These are phyloP conservation scores for Stenocarpella maydis DNA, from an alignment of 2,329 filamentous ascomycete species.

Conservation along the genomic window DNA sequence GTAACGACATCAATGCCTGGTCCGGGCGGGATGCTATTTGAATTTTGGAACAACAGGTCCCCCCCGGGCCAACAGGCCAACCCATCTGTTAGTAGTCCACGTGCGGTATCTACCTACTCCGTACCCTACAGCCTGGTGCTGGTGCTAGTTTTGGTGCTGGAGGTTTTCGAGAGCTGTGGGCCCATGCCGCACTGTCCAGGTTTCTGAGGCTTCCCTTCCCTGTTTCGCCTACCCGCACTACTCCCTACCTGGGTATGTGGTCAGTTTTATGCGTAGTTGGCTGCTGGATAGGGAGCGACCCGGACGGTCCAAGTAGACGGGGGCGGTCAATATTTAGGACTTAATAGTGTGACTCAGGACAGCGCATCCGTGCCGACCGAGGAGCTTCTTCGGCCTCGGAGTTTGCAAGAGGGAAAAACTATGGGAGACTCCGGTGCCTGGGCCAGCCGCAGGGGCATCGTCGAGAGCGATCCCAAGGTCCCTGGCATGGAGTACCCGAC, in stretches of 20 bases:
- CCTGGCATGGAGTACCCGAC: neutral
- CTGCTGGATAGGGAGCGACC: neutral
- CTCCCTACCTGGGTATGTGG: neutral
- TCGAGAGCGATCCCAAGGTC: neutral
- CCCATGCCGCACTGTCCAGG: conserved; percentile 4
- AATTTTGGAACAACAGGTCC: conserved; percentile 10
- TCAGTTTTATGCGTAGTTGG: too few species aligned
- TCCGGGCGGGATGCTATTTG: conserved; percentile 1
- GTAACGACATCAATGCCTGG: neutral
- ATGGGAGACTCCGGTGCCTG: neutral
- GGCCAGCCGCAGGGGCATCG: neutral
- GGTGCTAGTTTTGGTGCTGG: neutral
- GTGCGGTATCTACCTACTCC: too few species aligned
- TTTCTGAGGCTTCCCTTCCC: conserved; percentile 14
- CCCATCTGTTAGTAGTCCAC: too few species aligned
- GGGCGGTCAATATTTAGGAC: too few species aligned
- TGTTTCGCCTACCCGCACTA: conserved; percentile 13
- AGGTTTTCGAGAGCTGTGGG: conserved; percentile 22
- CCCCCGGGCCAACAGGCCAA: neutral
- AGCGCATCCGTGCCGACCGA: neutral
- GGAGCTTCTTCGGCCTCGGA: neutral
- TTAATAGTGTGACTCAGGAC: too few species aligned
- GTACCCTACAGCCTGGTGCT: too few species aligned
- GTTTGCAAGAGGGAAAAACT: neutral
- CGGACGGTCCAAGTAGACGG: too few species aligned